These are phyloP conservation scores for Hymenoscyphus scutula DNA, from an alignment of 2,329 filamentous ascomycete genomes.

Conservation along the genomic window DNA sequence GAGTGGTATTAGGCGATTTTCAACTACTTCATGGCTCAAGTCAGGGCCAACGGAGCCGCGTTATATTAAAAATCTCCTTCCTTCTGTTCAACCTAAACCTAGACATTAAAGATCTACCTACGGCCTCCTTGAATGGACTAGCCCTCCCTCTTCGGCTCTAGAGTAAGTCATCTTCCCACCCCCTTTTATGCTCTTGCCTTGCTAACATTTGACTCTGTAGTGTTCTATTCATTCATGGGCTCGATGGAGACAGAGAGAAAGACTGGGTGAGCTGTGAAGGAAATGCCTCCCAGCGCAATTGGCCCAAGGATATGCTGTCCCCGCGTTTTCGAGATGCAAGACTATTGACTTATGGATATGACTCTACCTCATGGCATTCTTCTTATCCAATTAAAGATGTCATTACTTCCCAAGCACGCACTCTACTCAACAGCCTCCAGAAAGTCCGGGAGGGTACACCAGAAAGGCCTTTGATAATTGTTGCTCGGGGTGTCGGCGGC, in stretches of 20 bases:
- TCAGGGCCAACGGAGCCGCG: background rate
- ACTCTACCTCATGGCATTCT: conserved; percentile 4
- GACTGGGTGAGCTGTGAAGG: background rate
- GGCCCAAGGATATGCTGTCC: conserved; percentile 3
- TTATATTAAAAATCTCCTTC: background rate
- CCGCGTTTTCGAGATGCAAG: background rate
- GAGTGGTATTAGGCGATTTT: background rate
- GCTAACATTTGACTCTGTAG: background rate
- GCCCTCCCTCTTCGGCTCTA: background rate
- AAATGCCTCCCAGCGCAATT: background rate
- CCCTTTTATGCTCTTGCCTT: background rate
- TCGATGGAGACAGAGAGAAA: conserved; percentile 4
- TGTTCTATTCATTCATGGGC: conserved; percentile 3
- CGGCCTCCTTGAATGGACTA: background rate
- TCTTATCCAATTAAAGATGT: conserved; percentile 7
- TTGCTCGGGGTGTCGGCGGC: background rate
- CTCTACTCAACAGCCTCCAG: background rate
- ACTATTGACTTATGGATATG: conserved; percentile 1
- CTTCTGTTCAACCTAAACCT: background rate
- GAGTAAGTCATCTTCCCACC: background rate
- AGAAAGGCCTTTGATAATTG: conserved; percentile 3
- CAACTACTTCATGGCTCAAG: background rate
- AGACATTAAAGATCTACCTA: background rate
- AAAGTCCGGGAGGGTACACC: background rate
- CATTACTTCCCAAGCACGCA: background rate